Evolutionary conservation across 345 rosid species (phyloP).

Genomic region (Citrus maxima): DNA sequence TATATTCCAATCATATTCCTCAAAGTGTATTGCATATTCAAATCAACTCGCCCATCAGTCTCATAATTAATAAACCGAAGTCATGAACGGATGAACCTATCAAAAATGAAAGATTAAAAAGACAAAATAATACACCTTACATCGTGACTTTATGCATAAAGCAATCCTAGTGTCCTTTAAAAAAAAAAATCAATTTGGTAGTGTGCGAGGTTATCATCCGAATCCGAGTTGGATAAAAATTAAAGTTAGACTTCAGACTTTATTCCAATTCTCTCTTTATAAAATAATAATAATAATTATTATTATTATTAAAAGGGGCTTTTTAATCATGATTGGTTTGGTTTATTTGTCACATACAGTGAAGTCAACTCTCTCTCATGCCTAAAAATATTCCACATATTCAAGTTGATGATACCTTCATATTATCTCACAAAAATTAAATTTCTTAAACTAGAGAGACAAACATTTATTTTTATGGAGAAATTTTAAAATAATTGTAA

Average conservation of each 20-base stretch:
- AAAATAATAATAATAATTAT: no score
- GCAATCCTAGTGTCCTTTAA: background rate
- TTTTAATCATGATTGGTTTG: no score
- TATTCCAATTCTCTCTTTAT: no score
- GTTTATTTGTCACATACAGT: no score
- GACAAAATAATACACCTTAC: background rate
- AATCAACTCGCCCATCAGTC: background rate
- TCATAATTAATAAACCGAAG: background rate
- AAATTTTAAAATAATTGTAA: no score
- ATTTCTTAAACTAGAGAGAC: background rate
- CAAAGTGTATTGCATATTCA: background rate
- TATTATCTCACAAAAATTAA: no score
- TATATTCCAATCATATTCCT: slow-evolving; percentile 9
- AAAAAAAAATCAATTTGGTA: no score
- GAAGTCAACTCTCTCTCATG: background rate
- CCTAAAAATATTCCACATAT: background rate
- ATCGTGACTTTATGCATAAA: background rate
- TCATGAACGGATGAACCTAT: background rate
- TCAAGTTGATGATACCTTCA: background rate
- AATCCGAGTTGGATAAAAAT: no score
- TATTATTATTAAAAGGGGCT: no score
- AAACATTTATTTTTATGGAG: background rate
- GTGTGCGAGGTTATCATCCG: no score
- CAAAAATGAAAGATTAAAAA: background rate
- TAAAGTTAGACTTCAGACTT: no score